phyloP scores from a whole-genome alignment of 176 grass and related monocot species.

The Oryza glumipatula region DNA sequence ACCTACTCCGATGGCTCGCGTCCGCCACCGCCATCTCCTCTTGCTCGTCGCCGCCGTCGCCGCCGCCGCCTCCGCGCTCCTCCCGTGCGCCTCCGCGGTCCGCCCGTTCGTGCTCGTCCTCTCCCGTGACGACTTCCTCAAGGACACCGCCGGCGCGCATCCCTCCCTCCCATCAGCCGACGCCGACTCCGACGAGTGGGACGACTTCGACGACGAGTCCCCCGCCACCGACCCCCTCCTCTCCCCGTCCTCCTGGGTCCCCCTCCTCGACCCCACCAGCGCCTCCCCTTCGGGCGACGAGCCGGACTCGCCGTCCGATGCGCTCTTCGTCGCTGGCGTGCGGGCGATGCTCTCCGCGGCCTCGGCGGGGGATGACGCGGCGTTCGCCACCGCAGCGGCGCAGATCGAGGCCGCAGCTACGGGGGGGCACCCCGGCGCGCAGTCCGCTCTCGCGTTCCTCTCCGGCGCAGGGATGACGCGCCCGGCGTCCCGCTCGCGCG shows the following conservation, averaged over 20 bases:
- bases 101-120: conserved; percentile 80
- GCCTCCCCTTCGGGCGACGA: conserved; percentile 39
- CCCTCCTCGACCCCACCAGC: conserved; percentile 65
- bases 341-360: conserved; percentile 75
- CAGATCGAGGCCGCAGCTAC: conserved; percentile 75
- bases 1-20: conserved; percentile 45
- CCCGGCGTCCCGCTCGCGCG: conserved; percentile 59
- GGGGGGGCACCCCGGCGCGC: conserved; percentile 62
- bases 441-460: conserved; percentile 86
- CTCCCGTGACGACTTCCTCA: conserved; percentile 74
- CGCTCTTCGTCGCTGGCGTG: conserved; percentile 59
- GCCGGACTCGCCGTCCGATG: conserved; percentile 47
- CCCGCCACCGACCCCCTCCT: conserved; percentile 42
- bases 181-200: conserved; percentile 68
- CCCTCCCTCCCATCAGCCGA: conserved; percentile 53
- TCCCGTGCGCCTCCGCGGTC: conserved; percentile 40
- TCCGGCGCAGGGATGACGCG: conserved; percentile 67
- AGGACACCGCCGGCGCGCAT: conserved; percentile 59
- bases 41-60: conserved; percentile 29
- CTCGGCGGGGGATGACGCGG: conserved; percentile 67
- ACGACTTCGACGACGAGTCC: conserved; percentile 75
- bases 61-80: conserved; percentile 4
- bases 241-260: conserved; percentile 65
- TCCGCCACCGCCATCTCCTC: conserved; percentile 41
- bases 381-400: conserved; percentile 60